phyloP scores from a whole-genome alignment of 345 rosid species.

The Aquilaria malaccensis region DNA sequence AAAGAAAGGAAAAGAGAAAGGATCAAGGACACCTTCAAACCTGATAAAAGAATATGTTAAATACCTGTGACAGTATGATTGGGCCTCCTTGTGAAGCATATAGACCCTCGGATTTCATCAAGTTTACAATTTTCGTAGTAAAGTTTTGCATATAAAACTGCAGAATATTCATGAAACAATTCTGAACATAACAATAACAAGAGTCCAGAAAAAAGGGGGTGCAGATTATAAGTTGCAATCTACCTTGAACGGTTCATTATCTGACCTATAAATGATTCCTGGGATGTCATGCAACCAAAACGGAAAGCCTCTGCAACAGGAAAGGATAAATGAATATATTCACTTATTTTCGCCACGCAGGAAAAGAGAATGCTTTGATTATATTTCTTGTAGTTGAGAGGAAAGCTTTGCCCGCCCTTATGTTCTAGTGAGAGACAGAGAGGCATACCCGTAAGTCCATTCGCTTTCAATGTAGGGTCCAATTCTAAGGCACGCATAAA shows the following conservation, averaged over 20 bases:
- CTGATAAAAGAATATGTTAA: neutral
- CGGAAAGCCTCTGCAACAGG: conserved; percentile 58
- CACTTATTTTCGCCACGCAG: no score
- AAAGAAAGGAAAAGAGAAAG: neutral
- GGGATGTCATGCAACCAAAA: conserved; percentile 85
- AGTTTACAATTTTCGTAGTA: conserved; percentile 50
- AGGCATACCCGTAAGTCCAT: conserved; percentile 79
- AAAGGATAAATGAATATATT: no score
- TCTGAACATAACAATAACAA: neutral
- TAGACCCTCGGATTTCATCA: conserved; percentile 74
- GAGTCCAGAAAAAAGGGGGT: neutral
- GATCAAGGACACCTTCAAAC: neutral
- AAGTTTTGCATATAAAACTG: conserved; percentile 68
- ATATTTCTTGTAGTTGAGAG: no score
- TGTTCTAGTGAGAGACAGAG: no score
- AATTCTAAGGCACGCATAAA: conserved; percentile 71
- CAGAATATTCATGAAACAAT: neutral
- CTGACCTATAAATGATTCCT: conserved; percentile 60
- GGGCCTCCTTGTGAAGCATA: conserved; percentile 97
- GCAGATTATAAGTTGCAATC: no score
- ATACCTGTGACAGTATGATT: conserved; percentile 85
- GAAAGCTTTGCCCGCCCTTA: no score
- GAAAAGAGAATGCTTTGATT: no score
- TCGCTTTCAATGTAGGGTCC: conserved; percentile 86
- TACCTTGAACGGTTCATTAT: conserved; percentile 78